These are phyloP conservation scores for Stephanocyclus meneghinianus DNA, from an alignment of 352 stramenopile species.

Conservation along the genomic window DNA sequence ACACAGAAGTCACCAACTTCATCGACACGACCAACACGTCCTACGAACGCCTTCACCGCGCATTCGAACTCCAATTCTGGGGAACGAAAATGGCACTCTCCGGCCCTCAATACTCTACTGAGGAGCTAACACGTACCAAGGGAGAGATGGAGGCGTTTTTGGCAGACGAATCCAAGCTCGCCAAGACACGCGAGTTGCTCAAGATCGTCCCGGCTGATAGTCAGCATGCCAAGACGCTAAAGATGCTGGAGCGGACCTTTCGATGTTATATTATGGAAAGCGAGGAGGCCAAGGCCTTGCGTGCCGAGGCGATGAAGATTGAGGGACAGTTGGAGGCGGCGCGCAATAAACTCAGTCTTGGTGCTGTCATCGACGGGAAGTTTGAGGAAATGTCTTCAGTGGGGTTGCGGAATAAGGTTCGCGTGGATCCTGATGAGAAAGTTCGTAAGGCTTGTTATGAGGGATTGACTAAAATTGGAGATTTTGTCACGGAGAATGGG, in stretches of 20 bases:
- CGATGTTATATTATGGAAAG: conserved; percentile 61
- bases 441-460: conserved; percentile 66
- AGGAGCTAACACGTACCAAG: conserved; percentile 62
- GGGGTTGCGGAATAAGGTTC: conserved; percentile 58
- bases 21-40: conserved; percentile 59
- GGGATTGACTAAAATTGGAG: conserved; percentile 62
- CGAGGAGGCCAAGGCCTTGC: conserved; percentile 51
- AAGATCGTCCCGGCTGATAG: conserved; percentile 15
- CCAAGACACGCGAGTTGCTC: conserved; percentile 41
- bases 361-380: conserved; percentile 48
- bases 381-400: conserved; percentile 66
- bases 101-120: conserved; percentile 50
- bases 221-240: conserved; percentile 25
- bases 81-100: conserved; percentile 73
- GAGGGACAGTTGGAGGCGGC: conserved; percentile 61
- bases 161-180: conserved; percentile 37
- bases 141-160: conserved; percentile 69
- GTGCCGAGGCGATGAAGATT: conserved; percentile 54
- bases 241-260: conserved; percentile 55
- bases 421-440: conserved; percentile 50
- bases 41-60: conserved; percentile 59
- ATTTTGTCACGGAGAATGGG: conserved; percentile 67
- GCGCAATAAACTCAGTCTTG: conserved; percentile 59
- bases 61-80: conserved; percentile 77
- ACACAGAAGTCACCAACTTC: conserved; percentile 43